Evolutionary conservation across 768 basidiomycete species (phyloP), one percentile per base, ranked within the genome.

Genomic region (Crepidotus variabilis): DNA sequence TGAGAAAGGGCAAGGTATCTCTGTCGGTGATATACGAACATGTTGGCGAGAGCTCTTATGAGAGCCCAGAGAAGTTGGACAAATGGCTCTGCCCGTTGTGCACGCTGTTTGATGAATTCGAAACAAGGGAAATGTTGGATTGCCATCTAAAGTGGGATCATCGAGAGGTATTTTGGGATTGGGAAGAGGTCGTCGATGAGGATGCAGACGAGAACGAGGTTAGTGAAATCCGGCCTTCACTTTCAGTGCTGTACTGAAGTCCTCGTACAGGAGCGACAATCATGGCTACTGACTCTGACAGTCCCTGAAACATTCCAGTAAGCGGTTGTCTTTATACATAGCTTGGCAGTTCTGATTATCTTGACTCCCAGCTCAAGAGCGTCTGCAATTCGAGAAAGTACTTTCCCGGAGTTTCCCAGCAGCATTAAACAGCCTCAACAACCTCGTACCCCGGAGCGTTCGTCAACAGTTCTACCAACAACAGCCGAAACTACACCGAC

Each of bases 81-180:
- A 51, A 57, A 6, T 69, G 67, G 67, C 47, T 43, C 11, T 71
- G 69, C 45, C 68, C 68, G 0, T 53, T 71, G 16, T 71, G 69
- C 35, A 56, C 64, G 32, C 57, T 71, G 16, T 57, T 67, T 6
- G 67, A 63, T 10, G 55, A 10, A 9, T 57, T 69, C 13, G 52
- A 34, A 2, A 71, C 66, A 4, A 58, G 58, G 23, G 68, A 67
- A 32, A 69, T 68, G 60, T 59, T 71, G 2, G 60, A 61, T 33
- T 61, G 64, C 14, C 69, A 71, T 57, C 52, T 71, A 14, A 34
- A 55, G 10, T 65, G 62, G 60, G 68, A 68, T 24, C 69, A 71
- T 52, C 22, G 53, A 8, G 65, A 69, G 23, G 50, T 66, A 21
- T 64, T 64, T 36, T 51, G 51, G 13, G 64, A 67, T 14, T 69